These are phyloP conservation scores for Sphaerulina populicola DNA, from an alignment of 2,329 filamentous ascomycete species.

Conservation along the genomic window DNA sequence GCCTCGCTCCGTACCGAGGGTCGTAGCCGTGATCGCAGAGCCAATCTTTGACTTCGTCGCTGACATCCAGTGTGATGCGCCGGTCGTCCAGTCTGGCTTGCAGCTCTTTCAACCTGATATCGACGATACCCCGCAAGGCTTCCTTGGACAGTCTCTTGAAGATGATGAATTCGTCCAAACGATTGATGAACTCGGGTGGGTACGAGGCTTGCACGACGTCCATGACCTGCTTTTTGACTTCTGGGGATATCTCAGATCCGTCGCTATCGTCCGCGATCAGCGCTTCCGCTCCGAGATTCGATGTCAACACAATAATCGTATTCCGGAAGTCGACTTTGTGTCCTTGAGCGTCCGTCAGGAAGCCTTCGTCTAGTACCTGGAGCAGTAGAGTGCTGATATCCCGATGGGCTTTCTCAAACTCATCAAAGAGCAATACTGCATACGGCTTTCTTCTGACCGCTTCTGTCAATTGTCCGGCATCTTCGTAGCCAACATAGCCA, in stretches of 20 bases:
- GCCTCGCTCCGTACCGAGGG: constrained; percentile 80
- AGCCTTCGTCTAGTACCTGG: constrained; percentile 92
- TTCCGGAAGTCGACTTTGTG: constrained; percentile 96
- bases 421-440: constrained; percentile 87
- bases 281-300: constrained; percentile 87
- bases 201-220: constrained; percentile 69
- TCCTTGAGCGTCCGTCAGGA: constrained; percentile 88
- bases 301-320: constrained; percentile 92
- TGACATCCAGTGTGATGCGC: constrained; percentile 67
- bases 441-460: constrained; percentile 92
- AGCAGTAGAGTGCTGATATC: constrained; percentile 88
- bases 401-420: constrained; percentile 94
- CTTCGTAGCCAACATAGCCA: constrained; percentile 93
- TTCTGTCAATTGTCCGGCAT: constrained; percentile 91
- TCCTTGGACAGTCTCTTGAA: constrained; percentile 75
- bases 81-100: constrained; percentile 76
- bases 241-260: constrained; percentile 51
- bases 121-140: constrained; percentile 83
- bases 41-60: constrained; percentile 69
- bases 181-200: constrained; percentile 90
- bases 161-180: constrained; percentile 93
- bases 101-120: constrained; percentile 79
- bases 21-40: constrained; percentile 85
- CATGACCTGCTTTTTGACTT: constrained; percentile 73
- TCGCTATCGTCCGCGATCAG: constrained; percentile 52